Evolutionary conservation across 108 stramenopile genomes (phyloP).

Genomic region (Nannochloropsis oceanica): DNA sequence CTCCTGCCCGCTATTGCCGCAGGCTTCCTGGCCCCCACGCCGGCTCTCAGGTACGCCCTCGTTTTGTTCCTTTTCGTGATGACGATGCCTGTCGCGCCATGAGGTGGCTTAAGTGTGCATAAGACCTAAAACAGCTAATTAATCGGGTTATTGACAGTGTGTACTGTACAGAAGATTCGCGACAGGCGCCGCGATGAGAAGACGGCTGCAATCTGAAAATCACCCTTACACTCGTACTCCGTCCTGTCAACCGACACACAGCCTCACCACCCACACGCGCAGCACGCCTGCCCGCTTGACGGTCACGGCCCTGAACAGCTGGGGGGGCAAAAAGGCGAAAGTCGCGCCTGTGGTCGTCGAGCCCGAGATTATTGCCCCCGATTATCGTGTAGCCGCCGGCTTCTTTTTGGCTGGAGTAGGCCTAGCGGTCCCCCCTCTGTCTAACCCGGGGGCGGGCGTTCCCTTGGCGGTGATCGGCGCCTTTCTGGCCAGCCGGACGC

Average conservation of each 20-base stretch:
- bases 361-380: neutral
- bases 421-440: neutral
- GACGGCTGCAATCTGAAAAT: no score
- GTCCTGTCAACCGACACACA: neutral
- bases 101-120: no score
- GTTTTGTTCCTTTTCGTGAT: no score
- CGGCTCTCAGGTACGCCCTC: neutral
- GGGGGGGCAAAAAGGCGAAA: neutral
- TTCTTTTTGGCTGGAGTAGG: slow-evolving; percentile 4
- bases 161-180: no score
- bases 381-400: neutral
- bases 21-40: neutral
- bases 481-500: slow-evolving; percentile 4
- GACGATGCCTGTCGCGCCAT: no score
- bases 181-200: no score
- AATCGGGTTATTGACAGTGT: no score
- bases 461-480: neutral
- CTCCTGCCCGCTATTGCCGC: neutral
- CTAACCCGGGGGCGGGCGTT: neutral
- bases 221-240: no score
- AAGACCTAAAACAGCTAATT: no score
- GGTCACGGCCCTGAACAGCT: neutral
- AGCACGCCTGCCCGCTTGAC: neutral
- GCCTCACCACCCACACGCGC: neutral
- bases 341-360: neutral